Conservation (phyloP, 768 basidiomycete genomes). For the Filobasidium floriforme region DNA sequence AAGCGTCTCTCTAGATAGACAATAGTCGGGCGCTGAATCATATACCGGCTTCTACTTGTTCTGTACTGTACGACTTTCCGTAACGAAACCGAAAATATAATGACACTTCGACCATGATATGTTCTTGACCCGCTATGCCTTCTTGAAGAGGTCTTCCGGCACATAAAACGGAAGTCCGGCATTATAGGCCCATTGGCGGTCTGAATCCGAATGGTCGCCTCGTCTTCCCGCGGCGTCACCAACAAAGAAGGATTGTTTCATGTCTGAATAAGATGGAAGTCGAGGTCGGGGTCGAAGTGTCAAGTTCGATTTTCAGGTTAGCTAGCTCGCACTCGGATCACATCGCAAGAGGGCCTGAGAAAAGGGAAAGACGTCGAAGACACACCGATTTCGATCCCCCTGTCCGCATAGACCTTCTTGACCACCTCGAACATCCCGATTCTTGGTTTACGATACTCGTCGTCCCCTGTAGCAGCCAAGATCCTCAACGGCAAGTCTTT, state of each 20-base stretch:
- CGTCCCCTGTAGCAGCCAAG: slow-evolving; percentile 67
- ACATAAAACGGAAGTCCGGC: slow-evolving; percentile 66
- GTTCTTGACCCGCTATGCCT: no score
- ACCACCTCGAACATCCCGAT: slow-evolving; percentile 77
- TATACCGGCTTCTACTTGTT: no score
- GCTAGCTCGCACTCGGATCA: no score
- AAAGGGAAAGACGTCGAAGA: not conserved
- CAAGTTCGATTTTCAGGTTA: not conserved
- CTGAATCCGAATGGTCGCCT: slow-evolving; percentile 69
- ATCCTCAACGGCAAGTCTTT: slow-evolving; percentile 63
- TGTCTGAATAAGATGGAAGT: slow-evolving; percentile 52
- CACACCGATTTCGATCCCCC: slow-evolving; percentile 61
- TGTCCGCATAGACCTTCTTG: slow-evolving; percentile 55
- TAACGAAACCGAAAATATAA: no score
- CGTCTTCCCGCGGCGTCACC: slow-evolving; percentile 81
- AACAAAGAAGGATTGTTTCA: slow-evolving; percentile 62
- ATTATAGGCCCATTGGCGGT: slow-evolving; percentile 78
- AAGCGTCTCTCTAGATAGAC: slow-evolving; percentile 18
- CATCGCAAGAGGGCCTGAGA: no score
- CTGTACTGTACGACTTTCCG: no score
- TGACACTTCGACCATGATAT: no score
- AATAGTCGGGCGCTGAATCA: not conserved
- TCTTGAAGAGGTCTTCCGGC: slow-evolving; percentile 59
- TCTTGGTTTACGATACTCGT: slow-evolving; percentile 77
- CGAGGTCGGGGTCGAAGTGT: not conserved